These are phyloP conservation scores for Hypericum perforatum DNA, from an alignment of 345 rosid species.

Conservation along the genomic window DNA sequence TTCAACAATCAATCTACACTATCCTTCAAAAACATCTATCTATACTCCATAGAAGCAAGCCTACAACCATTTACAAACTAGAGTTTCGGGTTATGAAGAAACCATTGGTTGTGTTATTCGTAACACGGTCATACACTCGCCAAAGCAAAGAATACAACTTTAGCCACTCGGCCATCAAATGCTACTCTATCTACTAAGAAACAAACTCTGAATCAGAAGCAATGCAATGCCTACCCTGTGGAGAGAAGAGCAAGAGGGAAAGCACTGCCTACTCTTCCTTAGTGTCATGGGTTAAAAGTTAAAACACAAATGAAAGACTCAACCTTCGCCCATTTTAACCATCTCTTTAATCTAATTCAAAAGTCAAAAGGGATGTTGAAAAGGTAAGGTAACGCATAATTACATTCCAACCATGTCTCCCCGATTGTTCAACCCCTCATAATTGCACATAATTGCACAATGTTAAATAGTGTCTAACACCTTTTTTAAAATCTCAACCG, in stretches of 20 bases:
- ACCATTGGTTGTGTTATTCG: too few relatives aligned
- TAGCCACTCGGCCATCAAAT: slow-evolving; percentile 6
- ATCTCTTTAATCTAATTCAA: slow-evolving; percentile 29
- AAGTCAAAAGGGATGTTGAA: slow-evolving; percentile 4
- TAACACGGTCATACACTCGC: too few relatives aligned
- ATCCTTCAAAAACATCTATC: too few relatives aligned
- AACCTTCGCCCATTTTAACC: slow-evolving; percentile 5
- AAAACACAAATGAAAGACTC: slow-evolving; percentile 26
- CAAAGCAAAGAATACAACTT: background rate
- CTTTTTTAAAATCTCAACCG: too few relatives aligned
- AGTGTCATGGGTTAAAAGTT: slow-evolving; percentile 36
- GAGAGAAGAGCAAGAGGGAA: slow-evolving; percentile 51
- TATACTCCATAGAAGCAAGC: too few relatives aligned
- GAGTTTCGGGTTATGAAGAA: too few relatives aligned
- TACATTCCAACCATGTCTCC: slow-evolving; percentile 29
- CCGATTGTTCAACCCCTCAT: slow-evolving; percentile 34
- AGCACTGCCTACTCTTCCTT: slow-evolving; percentile 41
- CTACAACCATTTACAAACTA: too few relatives aligned
- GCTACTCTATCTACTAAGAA: background rate
- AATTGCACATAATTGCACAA: slow-evolving; percentile 13
- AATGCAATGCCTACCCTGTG: slow-evolving; percentile 30
- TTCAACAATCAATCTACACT: too few relatives aligned
- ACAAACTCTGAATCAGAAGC: background rate
- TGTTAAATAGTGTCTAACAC: too few relatives aligned
- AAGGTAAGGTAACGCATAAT: slow-evolving; percentile 31